Conservation (phyloP, 2,329 filamentous ascomycete genomes). For the Bipolaris sorokiniana region DNA sequence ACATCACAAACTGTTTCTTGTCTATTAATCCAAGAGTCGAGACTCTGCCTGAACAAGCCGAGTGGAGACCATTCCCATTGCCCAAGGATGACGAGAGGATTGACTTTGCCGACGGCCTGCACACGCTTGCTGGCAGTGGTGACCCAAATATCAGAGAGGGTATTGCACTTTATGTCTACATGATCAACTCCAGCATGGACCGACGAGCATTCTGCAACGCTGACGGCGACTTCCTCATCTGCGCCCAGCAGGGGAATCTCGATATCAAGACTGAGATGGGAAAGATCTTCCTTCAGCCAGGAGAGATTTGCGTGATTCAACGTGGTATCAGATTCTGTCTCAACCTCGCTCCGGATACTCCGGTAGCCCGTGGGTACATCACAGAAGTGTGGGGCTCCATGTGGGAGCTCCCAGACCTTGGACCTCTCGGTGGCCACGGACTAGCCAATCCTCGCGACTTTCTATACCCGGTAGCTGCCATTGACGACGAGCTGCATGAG, state of each 20-base stretch:
- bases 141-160: constrained; percentile 60
- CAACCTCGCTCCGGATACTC: constrained; percentile 41
- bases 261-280: constrained; percentile 51
- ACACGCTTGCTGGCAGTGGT: constrained; percentile 58
- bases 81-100: constrained; percentile 48
- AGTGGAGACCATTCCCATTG: constrained; percentile 54
- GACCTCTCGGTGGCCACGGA: constrained; percentile 50
- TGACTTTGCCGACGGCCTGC: constrained; percentile 57
- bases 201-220: constrained; percentile 55
- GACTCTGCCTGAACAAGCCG: constrained; percentile 59
- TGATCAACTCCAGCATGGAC: constrained; percentile 56
- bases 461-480: constrained; percentile 47
- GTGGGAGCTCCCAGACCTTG: constrained; percentile 50
- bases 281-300: constrained; percentile 47
- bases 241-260: constrained; percentile 45
- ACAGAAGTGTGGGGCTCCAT: constrained; percentile 51
- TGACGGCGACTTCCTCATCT: constrained; percentile 50
- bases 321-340: constrained; percentile 49
- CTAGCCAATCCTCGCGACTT: constrained; percentile 51
- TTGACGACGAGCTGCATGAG: constrained; percentile 46
- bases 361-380: constrained; percentile 48
- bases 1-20: constrained; percentile 54
- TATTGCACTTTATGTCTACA: constrained; percentile 58
- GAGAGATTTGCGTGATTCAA: constrained; percentile 51
- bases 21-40: constrained; percentile 56